Conservation (phyloP, 1,284 basidiomycete genomes). For the Athelia psychrophila region DNA sequence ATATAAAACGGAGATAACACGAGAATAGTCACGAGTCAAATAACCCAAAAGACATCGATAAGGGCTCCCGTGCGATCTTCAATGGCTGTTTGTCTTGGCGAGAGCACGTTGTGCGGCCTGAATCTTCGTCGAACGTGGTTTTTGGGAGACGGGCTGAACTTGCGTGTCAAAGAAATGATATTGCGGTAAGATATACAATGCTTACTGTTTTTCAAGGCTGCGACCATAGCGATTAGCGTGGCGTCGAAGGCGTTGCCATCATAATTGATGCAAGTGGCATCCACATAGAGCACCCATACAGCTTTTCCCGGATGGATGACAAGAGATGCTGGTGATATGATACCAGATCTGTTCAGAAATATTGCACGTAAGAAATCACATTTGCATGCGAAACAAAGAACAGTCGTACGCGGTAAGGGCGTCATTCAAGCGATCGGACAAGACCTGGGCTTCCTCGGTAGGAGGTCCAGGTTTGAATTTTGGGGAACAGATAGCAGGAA, state of each 20-base stretch:
- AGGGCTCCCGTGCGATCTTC: constrained; percentile 47
- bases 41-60: constrained; percentile 77
- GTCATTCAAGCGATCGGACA: constrained; percentile 82
- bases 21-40: constrained; percentile 63
- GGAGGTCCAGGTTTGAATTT: constrained; percentile 95
- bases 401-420: constrained; percentile 64
- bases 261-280: constrained; percentile 93
- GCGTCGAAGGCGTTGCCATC: constrained; percentile 97
- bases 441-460: constrained; percentile 85
- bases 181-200: constrained; percentile 10
- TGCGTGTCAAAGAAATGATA: not conserved
- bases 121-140: constrained; percentile 72
- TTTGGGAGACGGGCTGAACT: constrained; percentile 71
- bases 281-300: constrained; percentile 91
- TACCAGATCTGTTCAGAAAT: constrained; percentile 54
- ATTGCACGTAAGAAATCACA: not conserved
- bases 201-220: constrained; percentile 84
- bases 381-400: constrained; percentile 2
- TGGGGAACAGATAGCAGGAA: constrained; percentile 90
- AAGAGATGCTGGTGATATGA: constrained; percentile 67
- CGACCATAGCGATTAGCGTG: constrained; percentile 82
- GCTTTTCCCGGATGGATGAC: constrained; percentile 81
- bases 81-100: constrained; percentile 47
- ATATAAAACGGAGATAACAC: not conserved
- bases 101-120: constrained; percentile 65